These are phyloP conservation scores for Pseudonitzschia multiseries DNA, from an alignment of 108 stramenopile species.

Conservation along the genomic window DNA sequence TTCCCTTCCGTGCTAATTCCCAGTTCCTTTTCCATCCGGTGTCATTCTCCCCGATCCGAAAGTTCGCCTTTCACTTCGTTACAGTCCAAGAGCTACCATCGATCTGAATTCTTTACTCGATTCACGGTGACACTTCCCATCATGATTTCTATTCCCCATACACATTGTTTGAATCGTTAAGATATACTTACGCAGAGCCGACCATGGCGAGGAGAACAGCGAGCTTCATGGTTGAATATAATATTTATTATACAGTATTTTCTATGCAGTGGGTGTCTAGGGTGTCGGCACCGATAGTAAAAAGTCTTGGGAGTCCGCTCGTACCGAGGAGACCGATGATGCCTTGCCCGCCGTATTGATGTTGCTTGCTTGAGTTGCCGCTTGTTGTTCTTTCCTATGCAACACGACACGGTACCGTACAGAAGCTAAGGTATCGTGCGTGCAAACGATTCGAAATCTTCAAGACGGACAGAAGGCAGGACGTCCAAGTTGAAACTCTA, in stretches of 20 bases:
- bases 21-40: too few species aligned
- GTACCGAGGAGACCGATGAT: background rate
- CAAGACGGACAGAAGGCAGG: slow-evolving; percentile 8
- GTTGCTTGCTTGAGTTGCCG: background rate
- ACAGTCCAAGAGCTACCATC: too few species aligned
- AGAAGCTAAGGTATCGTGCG: background rate
- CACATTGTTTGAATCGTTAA: background rate
- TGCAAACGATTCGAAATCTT: slow-evolving; percentile 2
- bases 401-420: background rate
- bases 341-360: background rate
- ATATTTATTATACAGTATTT: slow-evolving; percentile 7
- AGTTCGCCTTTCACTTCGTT: too few species aligned
- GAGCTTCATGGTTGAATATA: slow-evolving; percentile 53
- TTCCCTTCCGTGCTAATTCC: too few species aligned
- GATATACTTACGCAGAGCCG: slow-evolving; percentile 54
- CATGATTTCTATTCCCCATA: background rate
- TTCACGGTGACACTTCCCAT: background rate
- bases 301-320: background rate
- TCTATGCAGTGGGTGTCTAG: slow-evolving; percentile 5
- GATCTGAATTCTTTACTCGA: too few species aligned
- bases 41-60: too few species aligned
- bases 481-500: slow-evolving; percentile 8
- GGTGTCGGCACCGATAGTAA: background rate
- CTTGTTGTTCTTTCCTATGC: background rate
- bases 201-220: slow-evolving; percentile 43